Conservation (phyloP, 176 grass and related monocot species). For the Oryza glumipatula region DNA sequence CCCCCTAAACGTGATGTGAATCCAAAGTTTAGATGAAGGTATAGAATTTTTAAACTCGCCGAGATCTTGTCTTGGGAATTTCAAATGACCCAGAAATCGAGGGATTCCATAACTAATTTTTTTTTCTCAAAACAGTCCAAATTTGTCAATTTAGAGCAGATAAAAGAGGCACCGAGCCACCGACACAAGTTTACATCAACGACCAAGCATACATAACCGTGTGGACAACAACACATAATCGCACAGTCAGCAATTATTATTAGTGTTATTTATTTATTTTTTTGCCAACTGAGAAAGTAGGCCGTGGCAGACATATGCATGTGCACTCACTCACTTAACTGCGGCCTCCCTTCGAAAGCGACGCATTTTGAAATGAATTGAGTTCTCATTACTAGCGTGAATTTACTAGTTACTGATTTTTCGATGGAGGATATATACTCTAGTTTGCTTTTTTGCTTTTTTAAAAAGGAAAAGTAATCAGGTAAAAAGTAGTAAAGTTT, state of each 20-base stretch:
- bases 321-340: background rate
- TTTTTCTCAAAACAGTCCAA: background rate
- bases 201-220: background rate
- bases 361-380: background rate
- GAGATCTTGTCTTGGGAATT: conserved; percentile 33
- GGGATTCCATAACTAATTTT: background rate
- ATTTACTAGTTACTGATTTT: no score
- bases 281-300: background rate
- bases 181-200: background rate
- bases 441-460: background rate
- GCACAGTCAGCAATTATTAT: conserved; percentile 3
- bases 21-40: background rate
- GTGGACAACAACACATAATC: conserved; percentile 19
- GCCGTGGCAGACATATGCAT: conserved; percentile 30
- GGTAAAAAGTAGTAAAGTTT: no score
- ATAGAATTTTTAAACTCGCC: background rate
- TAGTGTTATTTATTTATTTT: background rate
- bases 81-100: background rate
- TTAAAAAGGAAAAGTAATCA: background rate
- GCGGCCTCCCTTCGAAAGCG: conserved; percentile 9
- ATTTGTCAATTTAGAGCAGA: background rate
- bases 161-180: background rate
- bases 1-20: background rate
- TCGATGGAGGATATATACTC: no score
- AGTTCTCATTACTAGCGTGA: no score